Conservation (phyloP, 2,329 filamentous ascomycete genomes). For the Aspergillus latus region DNA sequence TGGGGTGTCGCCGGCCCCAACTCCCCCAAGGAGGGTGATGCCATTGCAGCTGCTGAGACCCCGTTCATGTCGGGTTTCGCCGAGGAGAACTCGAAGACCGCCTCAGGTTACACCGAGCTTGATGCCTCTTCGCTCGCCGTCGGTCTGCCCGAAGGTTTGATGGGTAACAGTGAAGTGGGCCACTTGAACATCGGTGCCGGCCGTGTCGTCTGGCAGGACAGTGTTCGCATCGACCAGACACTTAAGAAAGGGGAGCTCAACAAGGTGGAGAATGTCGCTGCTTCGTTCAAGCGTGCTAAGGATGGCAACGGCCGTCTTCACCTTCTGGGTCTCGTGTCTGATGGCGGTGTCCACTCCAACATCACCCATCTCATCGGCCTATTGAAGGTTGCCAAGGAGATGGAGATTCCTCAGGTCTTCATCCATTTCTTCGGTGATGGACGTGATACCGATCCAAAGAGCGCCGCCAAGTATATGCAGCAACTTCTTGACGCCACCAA, state of each 20-base stretch:
- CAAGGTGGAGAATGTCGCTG: constrained; percentile 73
- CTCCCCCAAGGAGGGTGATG: constrained; percentile 86
- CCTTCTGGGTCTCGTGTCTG: constrained; percentile 85
- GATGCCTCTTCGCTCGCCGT: constrained; percentile 96
- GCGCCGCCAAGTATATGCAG: constrained; percentile 81
- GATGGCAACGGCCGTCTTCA: constrained; percentile 89
- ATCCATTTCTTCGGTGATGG: constrained; percentile 99
- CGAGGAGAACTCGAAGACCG: constrained; percentile 64
- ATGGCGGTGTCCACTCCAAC: constrained; percentile 96
- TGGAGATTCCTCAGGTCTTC: constrained; percentile 84
- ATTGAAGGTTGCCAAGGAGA: constrained; percentile 84
- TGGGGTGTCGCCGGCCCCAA: constrained; percentile 85
- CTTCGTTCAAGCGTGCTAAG: constrained; percentile 75
- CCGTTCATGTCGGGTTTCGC: constrained; percentile 90
- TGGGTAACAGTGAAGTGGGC: constrained; percentile 98
- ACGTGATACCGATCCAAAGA: constrained; percentile 97
- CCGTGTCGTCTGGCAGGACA: constrained; percentile 96
- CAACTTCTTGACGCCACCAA: constrained; percentile 76
- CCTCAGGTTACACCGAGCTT: constrained; percentile 84
- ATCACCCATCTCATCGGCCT: constrained; percentile 89
- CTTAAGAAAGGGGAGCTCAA: constrained; percentile 82
- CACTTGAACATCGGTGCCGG: constrained; percentile 98
- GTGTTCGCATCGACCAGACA: constrained; percentile 91
- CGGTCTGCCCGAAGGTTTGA: constrained; percentile 91
- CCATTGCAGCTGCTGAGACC: constrained; percentile 89